Base-by-base conservation (phyloP, 768 basidiomycete species). In the Boletus barrowsii region DNA sequence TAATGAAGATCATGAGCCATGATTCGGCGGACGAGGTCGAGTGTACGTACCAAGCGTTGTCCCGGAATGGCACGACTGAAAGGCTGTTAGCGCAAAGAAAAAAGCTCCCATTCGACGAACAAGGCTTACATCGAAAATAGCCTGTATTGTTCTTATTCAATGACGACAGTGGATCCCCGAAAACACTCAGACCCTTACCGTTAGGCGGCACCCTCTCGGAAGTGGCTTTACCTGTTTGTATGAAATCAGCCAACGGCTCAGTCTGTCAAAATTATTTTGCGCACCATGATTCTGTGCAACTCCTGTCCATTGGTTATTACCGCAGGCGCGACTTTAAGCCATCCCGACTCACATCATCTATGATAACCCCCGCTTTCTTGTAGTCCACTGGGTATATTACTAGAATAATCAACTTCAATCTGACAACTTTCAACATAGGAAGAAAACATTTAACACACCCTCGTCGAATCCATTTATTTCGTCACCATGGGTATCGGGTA, bases 311-410 rank as follows among this genome's bases (percentile, higher is more conserved):
- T 13, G 9, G 42, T 42, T 8, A 48, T 51, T 26, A 62, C 49
- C 7, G 10, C 17, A 29, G 20, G 11, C 20, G 5, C 3, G 9
- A 18, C 22, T 24, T 43, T 37, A 45, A 26, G 40, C 9, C 2
- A 24, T n/a, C n/a, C 6, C 35, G 30, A 73, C 80, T 66, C 47
- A 84, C 83, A 58, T 88, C 86, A 57, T 89, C 96, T 17, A 93
- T 72, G 51, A 99, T 94, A 51, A 88, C 79, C 0, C 93, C 90
- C 0, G 75, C 74, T 40, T 74, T 71, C 74, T 90, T 80, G 75
- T 84, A 90, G 70, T 99, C 96, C 18, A 94, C 67, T 0, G 96
- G 97, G 66, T 85, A 98, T 60, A 98, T 95, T 24, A 86, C 88
- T 88, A 55, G 51, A 39, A 54, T 3, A n/a, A 36, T 2, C 2